phyloP scores from a whole-genome alignment of 1,284 basidiomycete genomes.

The Moniliophthora roreri region DNA sequence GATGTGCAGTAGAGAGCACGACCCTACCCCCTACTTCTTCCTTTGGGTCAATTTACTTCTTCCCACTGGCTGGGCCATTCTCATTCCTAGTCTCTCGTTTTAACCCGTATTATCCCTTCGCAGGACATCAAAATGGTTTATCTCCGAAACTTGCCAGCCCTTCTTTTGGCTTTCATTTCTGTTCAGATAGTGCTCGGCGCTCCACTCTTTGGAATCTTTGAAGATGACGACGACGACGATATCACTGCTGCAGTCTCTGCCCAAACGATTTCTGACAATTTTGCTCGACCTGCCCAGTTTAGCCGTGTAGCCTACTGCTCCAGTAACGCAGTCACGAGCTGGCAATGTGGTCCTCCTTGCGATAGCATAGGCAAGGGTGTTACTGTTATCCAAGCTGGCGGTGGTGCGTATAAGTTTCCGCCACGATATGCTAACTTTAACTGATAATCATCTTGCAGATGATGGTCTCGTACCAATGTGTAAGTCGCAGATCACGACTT shows the following conservation, averaged over 20 bases:
- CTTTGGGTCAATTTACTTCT: neutral
- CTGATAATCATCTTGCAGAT: slow-evolving; percentile 21
- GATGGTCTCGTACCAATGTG: slow-evolving; percentile 33
- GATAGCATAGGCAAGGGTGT: slow-evolving; percentile 28
- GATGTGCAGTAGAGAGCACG: no score
- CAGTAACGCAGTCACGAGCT: slow-evolving; percentile 27
- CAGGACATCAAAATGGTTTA: neutral
- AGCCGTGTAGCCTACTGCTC: slow-evolving; percentile 42
- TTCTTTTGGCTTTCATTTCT: neutral
- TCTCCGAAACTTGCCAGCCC: neutral
- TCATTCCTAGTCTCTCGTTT: neutral
- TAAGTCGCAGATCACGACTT: slow-evolving; percentile 18
- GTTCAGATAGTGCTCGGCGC: slow-evolving; percentile 4
- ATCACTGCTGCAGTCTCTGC: slow-evolving; percentile 10
- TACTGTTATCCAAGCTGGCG: slow-evolving; percentile 35
- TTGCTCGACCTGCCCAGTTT: slow-evolving; percentile 39
- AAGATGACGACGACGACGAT: slow-evolving; percentile 4
- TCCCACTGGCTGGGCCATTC: neutral
- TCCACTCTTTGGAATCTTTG: slow-evolving; percentile 7
- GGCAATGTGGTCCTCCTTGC: slow-evolving; percentile 37
- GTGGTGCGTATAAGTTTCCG: slow-evolving; percentile 25
- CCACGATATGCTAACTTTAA: slow-evolving; percentile 4
- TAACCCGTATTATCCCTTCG: neutral
- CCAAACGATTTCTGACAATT: slow-evolving; percentile 7
- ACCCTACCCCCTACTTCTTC: no score